A percentile compares a stretch with the other conserved stretches of the same genome.
Conservation (phyloP, 2,329 filamentous ascomycete species). For the Ceratocystis huliohia region DNA sequence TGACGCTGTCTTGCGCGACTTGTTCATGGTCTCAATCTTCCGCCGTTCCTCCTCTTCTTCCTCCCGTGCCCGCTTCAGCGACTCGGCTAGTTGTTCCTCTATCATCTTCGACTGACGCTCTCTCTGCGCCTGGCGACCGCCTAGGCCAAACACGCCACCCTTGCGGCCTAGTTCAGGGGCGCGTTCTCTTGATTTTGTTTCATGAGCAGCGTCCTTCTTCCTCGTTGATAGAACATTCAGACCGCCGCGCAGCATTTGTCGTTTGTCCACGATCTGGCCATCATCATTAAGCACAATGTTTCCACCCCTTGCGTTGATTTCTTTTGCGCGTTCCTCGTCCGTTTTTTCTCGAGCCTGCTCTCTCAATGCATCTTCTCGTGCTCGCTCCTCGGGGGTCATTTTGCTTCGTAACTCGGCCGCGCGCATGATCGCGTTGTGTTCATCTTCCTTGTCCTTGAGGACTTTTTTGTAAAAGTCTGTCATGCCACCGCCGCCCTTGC, state of each 20-base stretch:
- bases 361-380: constrained; percentile 24
- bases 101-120: constrained; percentile 70
- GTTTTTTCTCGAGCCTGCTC: constrained; percentile 35
- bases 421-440: constrained; percentile 56
- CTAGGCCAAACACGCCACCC: constrained; percentile 28
- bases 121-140: constrained; percentile 47
- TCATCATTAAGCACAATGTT: constrained; percentile 65
- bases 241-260: constrained; percentile 63
- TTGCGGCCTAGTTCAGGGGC: constrained; percentile 23
- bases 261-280: constrained; percentile 70
- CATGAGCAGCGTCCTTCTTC: constrained; percentile 5
- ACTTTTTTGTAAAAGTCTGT: constrained; percentile 65
- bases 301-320: constrained; percentile 50
- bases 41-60: constrained; percentile 50
- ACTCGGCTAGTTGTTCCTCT: constrained; percentile 61
- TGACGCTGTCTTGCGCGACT: constrained; percentile 63
- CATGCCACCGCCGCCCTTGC: constrained; percentile 51
- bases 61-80: constrained; percentile 58
- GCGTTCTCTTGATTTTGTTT: constrained; percentile 11
- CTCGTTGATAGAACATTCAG: constrained; percentile 50
- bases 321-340: constrained; percentile 51
- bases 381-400: constrained; percentile 28
- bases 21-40: constrained; percentile 50
- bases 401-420: constrained; percentile 47
- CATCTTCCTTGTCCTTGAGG: constrained; percentile 55